Conservation (phyloP, 2,329 filamentous ascomycete species). For the Fusarium metavorans region DNA sequence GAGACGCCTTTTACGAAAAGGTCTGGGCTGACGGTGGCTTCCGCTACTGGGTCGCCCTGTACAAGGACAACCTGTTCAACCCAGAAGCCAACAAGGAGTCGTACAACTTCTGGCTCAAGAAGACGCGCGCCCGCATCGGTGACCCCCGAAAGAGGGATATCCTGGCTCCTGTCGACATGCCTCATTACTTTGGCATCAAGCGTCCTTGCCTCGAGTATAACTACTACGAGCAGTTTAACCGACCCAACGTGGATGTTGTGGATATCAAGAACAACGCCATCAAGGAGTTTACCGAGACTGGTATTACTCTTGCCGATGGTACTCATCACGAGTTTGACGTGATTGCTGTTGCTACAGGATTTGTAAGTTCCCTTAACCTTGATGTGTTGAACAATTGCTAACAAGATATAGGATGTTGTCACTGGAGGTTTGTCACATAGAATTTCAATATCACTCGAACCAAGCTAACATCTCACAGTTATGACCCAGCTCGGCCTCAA, state of each 20-base stretch:
- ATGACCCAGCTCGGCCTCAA: slow-evolving; percentile 60
- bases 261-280: slow-evolving; percentile 57
- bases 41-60: slow-evolving; percentile 64
- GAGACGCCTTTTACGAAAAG: slow-evolving; percentile 61
- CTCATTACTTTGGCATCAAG: slow-evolving; percentile 67
- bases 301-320: slow-evolving; percentile 55
- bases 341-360: slow-evolving; percentile 59
- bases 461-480: slow-evolving; percentile 37
- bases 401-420: slow-evolving; percentile 46
- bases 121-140: slow-evolving; percentile 61
- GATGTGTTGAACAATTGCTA: neutral
- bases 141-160: slow-evolving; percentile 63
- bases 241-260: slow-evolving; percentile 56
- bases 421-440: slow-evolving; percentile 49
- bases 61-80: slow-evolving; percentile 63
- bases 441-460: neutral
- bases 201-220: slow-evolving; percentile 57
- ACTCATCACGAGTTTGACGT: slow-evolving; percentile 58
- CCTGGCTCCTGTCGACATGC: slow-evolving; percentile 64
- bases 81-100: slow-evolving; percentile 62
- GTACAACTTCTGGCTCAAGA: slow-evolving; percentile 68
- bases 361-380: slow-evolving; percentile 48
- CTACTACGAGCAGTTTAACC: slow-evolving; percentile 63
- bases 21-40: slow-evolving; percentile 67
- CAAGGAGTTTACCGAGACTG: slow-evolving; percentile 55